Base-by-base conservation (phyloP, 768 basidiomycete species). In the Leccinum subgranulosum region DNA sequence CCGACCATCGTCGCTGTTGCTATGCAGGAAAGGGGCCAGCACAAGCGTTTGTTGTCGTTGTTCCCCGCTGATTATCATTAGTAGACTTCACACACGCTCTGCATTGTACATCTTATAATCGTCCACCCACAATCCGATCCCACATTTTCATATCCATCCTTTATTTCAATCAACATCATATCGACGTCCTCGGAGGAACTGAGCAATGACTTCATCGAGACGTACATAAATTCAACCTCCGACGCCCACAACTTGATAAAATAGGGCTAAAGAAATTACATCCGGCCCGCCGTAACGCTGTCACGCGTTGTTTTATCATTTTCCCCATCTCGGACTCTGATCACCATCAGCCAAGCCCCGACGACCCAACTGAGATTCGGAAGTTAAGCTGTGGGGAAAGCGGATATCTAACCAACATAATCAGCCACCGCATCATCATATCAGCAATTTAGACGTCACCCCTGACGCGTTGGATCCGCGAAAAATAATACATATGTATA, bases 321-420 rank as follows among this genome's bases (percentile, higher is more conserved):
- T 48, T 15, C 17, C 36, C 47, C 64, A 58, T 66, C 56, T 71
- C 67, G 68, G 69, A 23, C 58, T 69, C 66, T 70, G 64, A 70
- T 64, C 46, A 41, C 23, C 46, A 47, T 25, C 46, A 25, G n/a
- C 41, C 41, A 41, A 41, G 41, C 41, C 41, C 41, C 41, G 41
- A 41, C 41, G 41, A 41, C 41, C 41, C n/a, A 41, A 41, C n/a
- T 41, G 41, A 41, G 41, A 41, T 41, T 41, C 41, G 10, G 41
- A 41, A 41, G 41, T n/a, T 23, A 21, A 33, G 14, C 46, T 63
- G 62, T 66, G 63, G 66, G 58, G 63, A 66, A 66, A 25, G 17
- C 53, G 54, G 36, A 39, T 39, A 39, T 39, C 6, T 39, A n/a
- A 41, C 41, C n/a, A 41, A 19, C 41, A 41, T 19, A 41, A 41